Evolutionary conservation across 2,329 filamentous ascomycete genomes (phyloP), one percentile per base, ranked within the genome.

Genomic region (Diaporthe vaccinii): DNA sequence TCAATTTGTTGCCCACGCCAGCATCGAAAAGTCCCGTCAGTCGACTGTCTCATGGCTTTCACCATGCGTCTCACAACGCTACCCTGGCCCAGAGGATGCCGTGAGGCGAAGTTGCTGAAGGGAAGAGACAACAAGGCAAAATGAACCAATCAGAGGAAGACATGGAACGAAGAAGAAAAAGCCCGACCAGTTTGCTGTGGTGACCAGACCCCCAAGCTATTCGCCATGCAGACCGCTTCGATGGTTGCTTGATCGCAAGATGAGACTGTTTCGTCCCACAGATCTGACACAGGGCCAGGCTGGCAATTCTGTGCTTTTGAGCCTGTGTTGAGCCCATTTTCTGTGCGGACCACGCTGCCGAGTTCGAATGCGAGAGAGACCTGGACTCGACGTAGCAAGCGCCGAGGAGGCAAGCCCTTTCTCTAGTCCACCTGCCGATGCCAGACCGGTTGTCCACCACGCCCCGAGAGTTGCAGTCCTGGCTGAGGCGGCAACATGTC

Each of bases 11-110:
- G 31, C 61, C 28, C 28, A 12, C 20, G 41, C 41, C 61, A 49
- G 41, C 28, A 22, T 49, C 17, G 20, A 31, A 49, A 49, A 22
- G 12, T n/a, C 41, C 20, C 14, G 65, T 34, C 36, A 8, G 31
- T 51, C 46, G 12, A 20, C 14, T 68, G 65, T 68, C 65, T 53
- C 46, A 53, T 31, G 20, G 20, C 31, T 68, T 39, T 36, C 46
- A 53, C 22, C 12, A 39, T 28, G n/a, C 22, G 65, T 69, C 34
- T 53, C 65, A 69, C 65, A 69, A 31, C n/a, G 46, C 34, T 55
- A 39, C 25, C 14, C 14, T 53, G 6, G 31, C 44, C 31, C 49
- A 39, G 22, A 53, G 2, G 65, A 25, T 20, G 20, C 31, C 46
- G 65, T 39, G 46, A 53, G 46, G 65, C 22, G n/a, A 36, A 39